Conservation (phyloP, 2,329 filamentous ascomycete species). For the Chaetomiaceae sp. region DNA sequence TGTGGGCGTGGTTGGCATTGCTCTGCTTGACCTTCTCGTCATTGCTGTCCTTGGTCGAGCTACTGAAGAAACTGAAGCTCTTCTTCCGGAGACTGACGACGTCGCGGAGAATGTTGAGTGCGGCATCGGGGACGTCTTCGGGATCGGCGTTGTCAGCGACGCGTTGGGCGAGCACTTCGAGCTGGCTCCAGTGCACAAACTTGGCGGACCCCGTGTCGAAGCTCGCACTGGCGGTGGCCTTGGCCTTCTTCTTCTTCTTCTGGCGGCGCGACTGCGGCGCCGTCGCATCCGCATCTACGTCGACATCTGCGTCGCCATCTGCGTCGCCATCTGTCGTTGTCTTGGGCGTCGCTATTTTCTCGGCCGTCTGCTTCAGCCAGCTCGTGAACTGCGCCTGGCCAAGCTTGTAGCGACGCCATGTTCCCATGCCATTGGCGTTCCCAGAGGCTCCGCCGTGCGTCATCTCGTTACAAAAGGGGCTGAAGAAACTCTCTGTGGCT, state of each 20-base stretch:
- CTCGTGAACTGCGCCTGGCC: conserved; percentile 20
- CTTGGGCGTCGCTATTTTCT: conserved; percentile 11
- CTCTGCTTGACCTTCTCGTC: conserved; percentile 24
- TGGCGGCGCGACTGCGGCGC: conserved; percentile 14
- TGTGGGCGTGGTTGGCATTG: conserved; percentile 28
- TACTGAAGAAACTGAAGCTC: conserved; percentile 27
- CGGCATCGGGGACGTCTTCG: conserved; percentile 26
- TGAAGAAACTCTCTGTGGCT: no score
- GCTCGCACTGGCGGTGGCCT: neutral
- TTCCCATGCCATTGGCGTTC: conserved; percentile 10
- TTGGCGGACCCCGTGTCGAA: neutral
- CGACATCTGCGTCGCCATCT: neutral
- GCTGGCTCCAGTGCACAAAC: conserved; percentile 21
- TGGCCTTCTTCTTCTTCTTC: conserved; percentile 16
- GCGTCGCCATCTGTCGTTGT: neutral
- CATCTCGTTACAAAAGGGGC: no score
- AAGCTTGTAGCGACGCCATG: conserved; percentile 20
- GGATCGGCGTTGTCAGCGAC: conserved; percentile 24
- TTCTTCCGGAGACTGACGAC: conserved; percentile 30
- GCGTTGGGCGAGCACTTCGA: conserved; percentile 23
- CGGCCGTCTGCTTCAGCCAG: conserved; percentile 22
- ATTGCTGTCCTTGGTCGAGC: conserved; percentile 16
- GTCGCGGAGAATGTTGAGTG: conserved; percentile 28
- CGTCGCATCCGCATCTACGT: no score
- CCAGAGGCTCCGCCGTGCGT: neutral